Evolutionary conservation across 179 eudicot species (phyloP), one percentile per base, ranked within the genome.

Genomic region (Heliamphora pulchella): DNA sequence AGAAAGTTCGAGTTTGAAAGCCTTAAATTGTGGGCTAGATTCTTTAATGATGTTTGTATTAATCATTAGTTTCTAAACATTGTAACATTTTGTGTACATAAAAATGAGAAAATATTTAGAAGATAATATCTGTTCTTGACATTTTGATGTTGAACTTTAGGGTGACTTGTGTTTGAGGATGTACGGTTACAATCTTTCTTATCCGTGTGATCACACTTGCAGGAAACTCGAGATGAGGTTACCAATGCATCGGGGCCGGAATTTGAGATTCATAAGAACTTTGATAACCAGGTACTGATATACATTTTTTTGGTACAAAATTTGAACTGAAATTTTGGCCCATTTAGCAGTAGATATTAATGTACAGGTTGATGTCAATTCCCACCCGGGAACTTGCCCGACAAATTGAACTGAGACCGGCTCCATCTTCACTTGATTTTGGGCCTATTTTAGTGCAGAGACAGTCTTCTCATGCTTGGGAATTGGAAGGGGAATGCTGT

Each of bases 161-260:
- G 47, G 65, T 65, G 71, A 65, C 22, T 17, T 17, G 8, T 9
- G 6, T 10, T 9, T 2, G 47, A 6, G 47, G 63, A 48, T 59
- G 50, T 50, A 18, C 44, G 58, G 44, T 64, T 2, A 70, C 20
- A 17, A 70, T 47, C 11, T 4, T 77, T 17, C 18, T 57, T 53
- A 68, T 53, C 50, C 68, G 18, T 10, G 65, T 62, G 1, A 18
- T 55, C 57, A 18, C 53, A 67, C 64, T 75, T 76, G 77, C 78
- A 81, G 88, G 84, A 83, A 66, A 84, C 84, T 53, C 69, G 71
- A 76, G 86, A 83, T 14, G 82, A 65, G 77, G 54, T 84, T 43
- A 73, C 68, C 57, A 72, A 79, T 59, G 84, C 51, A 39, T 83
- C 80, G 46, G 86, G 84, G 57, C 72, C 86, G 50, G 81, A 81